Evolutionary conservation across 2,329 filamentous ascomycete genomes (phyloP).

Genomic region (Thermochaetoides dissita): DNA sequence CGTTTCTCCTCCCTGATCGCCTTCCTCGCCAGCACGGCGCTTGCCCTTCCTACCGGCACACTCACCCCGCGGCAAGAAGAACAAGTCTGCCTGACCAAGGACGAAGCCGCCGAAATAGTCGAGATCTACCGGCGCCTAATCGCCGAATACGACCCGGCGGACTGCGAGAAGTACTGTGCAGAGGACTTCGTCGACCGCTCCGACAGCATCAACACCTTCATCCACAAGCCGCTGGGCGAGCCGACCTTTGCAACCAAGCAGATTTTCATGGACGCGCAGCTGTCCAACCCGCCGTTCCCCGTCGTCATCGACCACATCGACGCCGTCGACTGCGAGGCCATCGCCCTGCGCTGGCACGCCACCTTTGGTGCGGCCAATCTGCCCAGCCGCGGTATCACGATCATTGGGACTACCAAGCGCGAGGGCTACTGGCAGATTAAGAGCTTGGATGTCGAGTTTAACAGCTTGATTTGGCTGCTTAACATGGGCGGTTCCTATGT

Average conservation of each 20-base stretch:
- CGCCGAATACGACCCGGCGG: constrained; percentile 17
- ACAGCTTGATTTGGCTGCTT: constrained; percentile 19
- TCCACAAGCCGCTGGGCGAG: constrained; percentile 18
- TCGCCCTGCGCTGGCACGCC: constrained; percentile 20
- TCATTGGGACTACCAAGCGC: constrained; percentile 17
- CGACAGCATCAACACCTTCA: constrained; percentile 23
- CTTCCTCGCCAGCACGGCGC: constrained; percentile 14
- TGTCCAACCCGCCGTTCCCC: constrained; percentile 18
- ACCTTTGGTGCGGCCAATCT: constrained; percentile 19
- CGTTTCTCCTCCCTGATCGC: constrained; percentile 11
- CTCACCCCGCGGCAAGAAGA: constrained; percentile 5
- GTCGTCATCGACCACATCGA: constrained; percentile 18
- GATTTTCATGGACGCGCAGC: constrained; percentile 20
- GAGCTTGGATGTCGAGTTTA: constrained; percentile 21
- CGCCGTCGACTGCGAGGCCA: constrained; percentile 18
- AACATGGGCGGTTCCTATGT: constrained; percentile 20
- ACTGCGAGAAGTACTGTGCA: constrained; percentile 19
- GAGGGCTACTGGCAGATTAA: constrained; percentile 19
- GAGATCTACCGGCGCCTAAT: constrained; percentile 19
- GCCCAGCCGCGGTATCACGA: constrained; percentile 20
- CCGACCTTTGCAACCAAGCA: constrained; percentile 21
- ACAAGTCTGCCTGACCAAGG: constrained; percentile 14
- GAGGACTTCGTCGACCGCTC: constrained; percentile 19
- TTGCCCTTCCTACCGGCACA: constrained; percentile 11
- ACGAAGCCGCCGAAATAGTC: constrained; percentile 17